Conservation (phyloP, 1,284 basidiomycete species). For the Somion occarium region DNA sequence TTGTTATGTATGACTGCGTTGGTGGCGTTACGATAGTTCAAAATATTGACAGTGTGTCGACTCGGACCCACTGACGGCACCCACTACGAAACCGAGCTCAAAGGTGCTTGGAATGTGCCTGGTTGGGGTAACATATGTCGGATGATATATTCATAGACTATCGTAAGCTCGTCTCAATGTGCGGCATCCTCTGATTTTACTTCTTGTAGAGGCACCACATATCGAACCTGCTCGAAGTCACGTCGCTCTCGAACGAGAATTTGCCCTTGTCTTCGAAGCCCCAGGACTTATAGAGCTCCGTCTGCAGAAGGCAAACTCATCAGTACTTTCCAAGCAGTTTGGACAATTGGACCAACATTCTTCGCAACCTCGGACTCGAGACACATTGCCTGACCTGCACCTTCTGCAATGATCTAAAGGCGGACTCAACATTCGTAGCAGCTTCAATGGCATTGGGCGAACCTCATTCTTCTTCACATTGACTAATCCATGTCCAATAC, state of each 20-base stretch:
- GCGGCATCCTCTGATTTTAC: background rate
- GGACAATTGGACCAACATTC: background rate
- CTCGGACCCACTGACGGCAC: too few relatives aligned
- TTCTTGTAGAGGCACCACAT: background rate
- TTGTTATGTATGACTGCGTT: too few relatives aligned
- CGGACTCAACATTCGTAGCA: too few relatives aligned
- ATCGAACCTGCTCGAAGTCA: background rate
- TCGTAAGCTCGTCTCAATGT: background rate
- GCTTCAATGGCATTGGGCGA: too few relatives aligned
- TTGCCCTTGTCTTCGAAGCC: background rate
- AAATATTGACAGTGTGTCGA: too few relatives aligned
- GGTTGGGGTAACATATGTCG: too few relatives aligned
- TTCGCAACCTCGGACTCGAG: background rate
- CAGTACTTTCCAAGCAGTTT: too few relatives aligned
- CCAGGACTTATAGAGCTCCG: background rate
- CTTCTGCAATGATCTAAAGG: background rate
- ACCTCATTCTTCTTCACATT: background rate
- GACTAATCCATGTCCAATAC: background rate
- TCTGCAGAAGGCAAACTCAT: background rate
- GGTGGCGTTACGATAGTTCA: too few relatives aligned
- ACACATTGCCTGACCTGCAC: background rate
- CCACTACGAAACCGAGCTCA: too few relatives aligned
- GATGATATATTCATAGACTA: too few relatives aligned
- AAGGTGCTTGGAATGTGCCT: too few relatives aligned
- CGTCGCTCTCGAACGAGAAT: background rate